Evolutionary conservation across 164 flowering plant species (phyloP).

Genomic region (Aristolochia californica): DNA sequence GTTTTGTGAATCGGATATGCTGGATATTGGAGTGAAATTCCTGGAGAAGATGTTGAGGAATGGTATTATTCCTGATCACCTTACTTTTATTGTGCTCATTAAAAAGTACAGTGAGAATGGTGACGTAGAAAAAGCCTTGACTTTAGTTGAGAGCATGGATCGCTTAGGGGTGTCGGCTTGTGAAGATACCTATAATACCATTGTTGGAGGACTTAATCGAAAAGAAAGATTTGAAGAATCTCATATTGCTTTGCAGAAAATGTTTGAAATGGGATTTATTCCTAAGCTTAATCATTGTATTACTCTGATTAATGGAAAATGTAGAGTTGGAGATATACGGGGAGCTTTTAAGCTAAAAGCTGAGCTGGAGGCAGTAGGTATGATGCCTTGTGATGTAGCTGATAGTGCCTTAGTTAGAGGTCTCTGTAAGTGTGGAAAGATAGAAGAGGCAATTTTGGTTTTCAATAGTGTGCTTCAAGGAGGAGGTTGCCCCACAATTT

Average conservation of each 20-base stretch:
- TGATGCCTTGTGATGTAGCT: conserved; percentile 38
- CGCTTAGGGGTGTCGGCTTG: conserved; percentile 27
- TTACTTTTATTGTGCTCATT: conserved; percentile 47
- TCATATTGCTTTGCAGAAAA: conserved; percentile 32
- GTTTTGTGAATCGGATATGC: conserved; percentile 42
- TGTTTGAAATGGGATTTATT: conserved; percentile 41
- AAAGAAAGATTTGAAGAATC: conserved; percentile 27
- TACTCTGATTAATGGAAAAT: conserved; percentile 49
- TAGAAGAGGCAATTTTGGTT: conserved; percentile 54
- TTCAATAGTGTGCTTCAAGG: conserved; percentile 43
- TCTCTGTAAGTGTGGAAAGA: conserved; percentile 54
- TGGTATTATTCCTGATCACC: conserved; percentile 36
- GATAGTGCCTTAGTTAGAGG: conserved; percentile 78
- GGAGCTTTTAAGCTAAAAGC: conserved; percentile 60
- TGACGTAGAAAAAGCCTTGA: conserved; percentile 36
- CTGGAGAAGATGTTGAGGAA: conserved; percentile 36
- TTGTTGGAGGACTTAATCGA: conserved; percentile 48
- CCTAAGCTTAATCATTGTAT: conserved; percentile 41
- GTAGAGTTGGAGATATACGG: conserved; percentile 45
- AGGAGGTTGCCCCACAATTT: conserved; percentile 47
- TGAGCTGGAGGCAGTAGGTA: conserved; percentile 44
- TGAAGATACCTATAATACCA: conserved; percentile 23
- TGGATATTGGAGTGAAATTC: conserved; percentile 48
- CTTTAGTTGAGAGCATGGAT: conserved; percentile 38
- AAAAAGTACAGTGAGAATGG: conserved; percentile 34